These are phyloP conservation scores for Talaromyces wortmannii DNA, from an alignment of 495 filamentous ascomycete species.

Conservation along the genomic window DNA sequence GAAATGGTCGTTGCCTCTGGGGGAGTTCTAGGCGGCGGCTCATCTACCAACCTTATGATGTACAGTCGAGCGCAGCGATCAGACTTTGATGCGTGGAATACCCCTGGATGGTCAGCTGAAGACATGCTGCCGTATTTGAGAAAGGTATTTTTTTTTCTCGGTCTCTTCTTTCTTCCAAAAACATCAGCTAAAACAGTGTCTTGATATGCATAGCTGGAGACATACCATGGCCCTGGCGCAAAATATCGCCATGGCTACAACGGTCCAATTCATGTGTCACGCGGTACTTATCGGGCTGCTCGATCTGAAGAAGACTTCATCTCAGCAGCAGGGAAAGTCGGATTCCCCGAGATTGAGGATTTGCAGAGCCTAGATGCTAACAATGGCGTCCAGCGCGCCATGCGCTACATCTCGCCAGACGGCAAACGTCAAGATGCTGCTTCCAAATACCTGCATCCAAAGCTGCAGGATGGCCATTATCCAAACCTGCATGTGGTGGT, in stretches of 20 bases:
- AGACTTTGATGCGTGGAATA: slow-evolving; percentile 47
- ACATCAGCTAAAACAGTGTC: not conserved
- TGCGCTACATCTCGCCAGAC: slow-evolving; percentile 22
- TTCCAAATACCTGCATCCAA: slow-evolving; percentile 35
- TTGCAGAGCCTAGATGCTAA: slow-evolving; percentile 11
- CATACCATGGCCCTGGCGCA: slow-evolving; percentile 34
- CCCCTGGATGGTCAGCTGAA: slow-evolving; percentile 42
- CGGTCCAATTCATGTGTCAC: slow-evolving; percentile 44
- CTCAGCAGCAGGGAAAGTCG: slow-evolving; percentile 28
- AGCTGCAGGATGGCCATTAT: slow-evolving; percentile 35
- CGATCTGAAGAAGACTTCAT: slow-evolving; percentile 31
- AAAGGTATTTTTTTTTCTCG: slow-evolving; percentile 30
- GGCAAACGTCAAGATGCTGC: slow-evolving; percentile 41
- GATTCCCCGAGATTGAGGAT: slow-evolving; percentile 23
- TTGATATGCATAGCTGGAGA: slow-evolving; percentile 30
- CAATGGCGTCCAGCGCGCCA: slow-evolving; percentile 10
- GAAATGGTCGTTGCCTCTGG: slow-evolving; percentile 43
- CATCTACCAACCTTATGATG: slow-evolving; percentile 55
- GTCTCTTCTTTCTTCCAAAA: not conserved
- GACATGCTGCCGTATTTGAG: slow-evolving; percentile 45
- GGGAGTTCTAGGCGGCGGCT: slow-evolving; percentile 51
- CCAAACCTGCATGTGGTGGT: slow-evolving; percentile 48
- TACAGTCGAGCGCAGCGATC: slow-evolving; percentile 34
- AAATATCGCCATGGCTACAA: slow-evolving; percentile 34
- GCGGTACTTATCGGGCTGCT: slow-evolving; percentile 23